Conservation (phyloP, 2,329 filamentous ascomycete species). For the Lachnellula subtilissima region DNA sequence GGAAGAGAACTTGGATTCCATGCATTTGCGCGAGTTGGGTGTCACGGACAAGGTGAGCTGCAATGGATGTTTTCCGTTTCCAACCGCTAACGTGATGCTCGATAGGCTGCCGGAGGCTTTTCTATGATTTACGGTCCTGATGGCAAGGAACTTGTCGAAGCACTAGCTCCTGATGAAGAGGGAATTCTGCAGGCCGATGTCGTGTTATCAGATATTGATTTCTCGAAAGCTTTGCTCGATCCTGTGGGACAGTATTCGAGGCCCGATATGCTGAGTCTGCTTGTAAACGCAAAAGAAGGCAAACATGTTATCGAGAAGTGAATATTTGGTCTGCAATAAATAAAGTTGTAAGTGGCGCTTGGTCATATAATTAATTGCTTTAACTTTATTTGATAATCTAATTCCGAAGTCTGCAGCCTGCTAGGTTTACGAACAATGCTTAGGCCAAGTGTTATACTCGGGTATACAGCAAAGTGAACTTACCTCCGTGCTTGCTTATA, state of each 20-base stretch:
- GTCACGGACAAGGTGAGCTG: constrained; percentile 1
- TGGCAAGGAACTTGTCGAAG: constrained; percentile 28
- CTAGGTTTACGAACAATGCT: too few relatives aligned
- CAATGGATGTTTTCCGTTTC: neutral
- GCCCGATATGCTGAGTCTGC: constrained; percentile 22
- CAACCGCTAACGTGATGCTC: neutral
- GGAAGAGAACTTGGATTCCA: constrained; percentile 5
- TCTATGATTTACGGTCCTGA: constrained; percentile 32
- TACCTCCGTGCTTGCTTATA: too few relatives aligned
- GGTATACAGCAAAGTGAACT: too few relatives aligned
- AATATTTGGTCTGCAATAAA: neutral
- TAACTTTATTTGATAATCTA: too few relatives aligned
- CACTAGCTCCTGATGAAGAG: constrained; percentile 27
- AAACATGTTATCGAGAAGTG: constrained; percentile 6
- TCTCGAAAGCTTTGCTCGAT: constrained; percentile 19
- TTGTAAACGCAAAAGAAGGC: constrained; percentile 4
- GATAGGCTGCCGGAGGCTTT: constrained; percentile 20
- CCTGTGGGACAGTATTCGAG: constrained; percentile 24
- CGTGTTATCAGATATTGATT: constrained; percentile 10
- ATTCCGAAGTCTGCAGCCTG: too few relatives aligned
- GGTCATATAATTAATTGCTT: too few relatives aligned
- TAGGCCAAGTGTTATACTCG: too few relatives aligned
- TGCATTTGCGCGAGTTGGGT: neutral
- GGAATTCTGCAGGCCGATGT: constrained; percentile 37
- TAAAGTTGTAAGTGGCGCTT: too few relatives aligned